A percentile compares a stretch with the other conserved stretches of the same genome.
Conservation (phyloP, 768 basidiomycete genomes). For the Kwoniella mangroviensis region DNA sequence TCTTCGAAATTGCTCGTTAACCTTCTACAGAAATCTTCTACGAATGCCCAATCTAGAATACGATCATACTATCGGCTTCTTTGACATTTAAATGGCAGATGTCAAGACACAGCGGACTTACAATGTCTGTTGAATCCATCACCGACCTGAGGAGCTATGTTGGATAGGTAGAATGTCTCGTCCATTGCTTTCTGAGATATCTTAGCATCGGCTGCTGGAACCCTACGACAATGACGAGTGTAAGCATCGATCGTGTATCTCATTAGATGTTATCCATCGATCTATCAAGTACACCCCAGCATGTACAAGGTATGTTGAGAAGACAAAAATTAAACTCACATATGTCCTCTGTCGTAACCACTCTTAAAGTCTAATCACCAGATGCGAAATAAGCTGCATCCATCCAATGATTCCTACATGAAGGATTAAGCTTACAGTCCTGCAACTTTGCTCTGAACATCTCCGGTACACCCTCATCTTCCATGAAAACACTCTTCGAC, state of each 20-base stretch:
- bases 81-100: no score
- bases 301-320: background rate
- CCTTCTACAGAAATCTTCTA: slow-evolving; percentile 92
- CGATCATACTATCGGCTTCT: background rate
- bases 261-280: no score
- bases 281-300: no score
- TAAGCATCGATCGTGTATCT: no score
- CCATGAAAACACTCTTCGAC: slow-evolving; percentile 74
- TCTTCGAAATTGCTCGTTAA: slow-evolving; percentile 86
- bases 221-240: slow-evolving; percentile 63
- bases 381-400: background rate
- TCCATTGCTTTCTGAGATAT: slow-evolving; percentile 89
- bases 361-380: slow-evolving; percentile 69
- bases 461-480: slow-evolving; percentile 77
- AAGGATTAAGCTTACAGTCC: slow-evolving; percentile 63
- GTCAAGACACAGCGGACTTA: slow-evolving; percentile 58
- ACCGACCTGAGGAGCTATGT: slow-evolving; percentile 98
- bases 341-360: slow-evolving; percentile 95
- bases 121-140: slow-evolving; percentile 97
- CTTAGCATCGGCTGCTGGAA: slow-evolving; percentile 96
- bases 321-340: slow-evolving; percentile 65
- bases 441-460: slow-evolving; percentile 78
- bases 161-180: slow-evolving; percentile 91
- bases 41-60: slow-evolving; percentile 87
- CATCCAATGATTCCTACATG: background rate